A percentile compares a stretch with the other conserved stretches of the same genome.
Conservation (phyloP, 1,139 yeast genomes). For the Debaryomyces subglobosus region DNA sequence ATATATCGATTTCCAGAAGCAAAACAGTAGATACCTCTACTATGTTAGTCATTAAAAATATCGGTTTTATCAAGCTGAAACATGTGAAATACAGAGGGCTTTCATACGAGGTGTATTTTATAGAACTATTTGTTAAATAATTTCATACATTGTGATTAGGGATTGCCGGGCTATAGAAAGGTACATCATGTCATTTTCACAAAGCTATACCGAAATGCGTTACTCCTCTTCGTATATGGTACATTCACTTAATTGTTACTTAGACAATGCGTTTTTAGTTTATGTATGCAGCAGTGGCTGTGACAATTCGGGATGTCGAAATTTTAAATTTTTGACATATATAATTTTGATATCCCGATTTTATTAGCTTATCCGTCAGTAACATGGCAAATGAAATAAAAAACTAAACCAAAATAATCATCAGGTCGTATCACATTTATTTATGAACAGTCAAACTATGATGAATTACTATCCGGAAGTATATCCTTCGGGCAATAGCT, state of each 20-base stretch:
- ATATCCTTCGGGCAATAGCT: background rate
- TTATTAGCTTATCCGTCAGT: background rate
- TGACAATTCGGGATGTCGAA: slow-evolving; percentile 5
- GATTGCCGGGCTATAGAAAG: background rate
- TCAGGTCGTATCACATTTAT: background rate
- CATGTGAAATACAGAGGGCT: background rate
- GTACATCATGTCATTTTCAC: background rate
- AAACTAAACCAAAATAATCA: background rate
- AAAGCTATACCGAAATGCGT: background rate
- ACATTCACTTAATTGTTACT: background rate
- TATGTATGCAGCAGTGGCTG: slow-evolving; percentile 5
- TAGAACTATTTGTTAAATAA: background rate
- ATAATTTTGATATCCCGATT: slow-evolving; percentile 4
- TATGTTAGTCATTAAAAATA: background rate
- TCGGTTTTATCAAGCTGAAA: background rate
- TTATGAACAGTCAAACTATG: background rate
- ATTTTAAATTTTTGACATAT: slow-evolving; percentile 6
- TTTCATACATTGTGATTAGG: background rate
- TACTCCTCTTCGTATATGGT: slow-evolving; percentile 6
- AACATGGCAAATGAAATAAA: background rate
- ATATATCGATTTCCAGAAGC: too few species aligned
- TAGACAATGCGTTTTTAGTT: slow-evolving; percentile 3
- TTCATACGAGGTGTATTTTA: background rate
- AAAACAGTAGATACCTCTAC: background rate
- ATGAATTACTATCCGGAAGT: slow-evolving; percentile 3